These are phyloP conservation scores for Daldinia loculata DNA, from an alignment of 495 filamentous ascomycete species.

Conservation along the genomic window DNA sequence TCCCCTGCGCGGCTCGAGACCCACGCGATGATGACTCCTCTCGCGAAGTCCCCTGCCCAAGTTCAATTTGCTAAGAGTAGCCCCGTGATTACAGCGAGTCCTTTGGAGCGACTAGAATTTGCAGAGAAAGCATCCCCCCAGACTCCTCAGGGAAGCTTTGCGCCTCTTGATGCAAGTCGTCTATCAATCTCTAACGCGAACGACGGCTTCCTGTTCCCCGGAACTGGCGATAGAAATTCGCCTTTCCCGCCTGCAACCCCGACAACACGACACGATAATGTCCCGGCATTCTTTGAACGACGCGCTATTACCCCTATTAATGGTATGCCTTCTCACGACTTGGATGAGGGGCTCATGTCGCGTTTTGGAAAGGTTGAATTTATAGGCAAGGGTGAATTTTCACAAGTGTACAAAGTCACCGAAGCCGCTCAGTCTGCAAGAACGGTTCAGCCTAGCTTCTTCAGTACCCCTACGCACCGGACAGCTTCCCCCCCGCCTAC, in stretches of 20 bases:
- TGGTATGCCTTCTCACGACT: constrained; percentile 55
- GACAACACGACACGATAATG: constrained; percentile 68
- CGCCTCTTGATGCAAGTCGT: constrained; percentile 82
- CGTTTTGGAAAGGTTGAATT: constrained; percentile 80
- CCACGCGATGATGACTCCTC: constrained; percentile 44
- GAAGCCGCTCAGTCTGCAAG: constrained; percentile 42
- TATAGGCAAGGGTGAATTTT: constrained; percentile 90
- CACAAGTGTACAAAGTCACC: constrained; percentile 84
- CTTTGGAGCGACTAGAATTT: constrained; percentile 57
- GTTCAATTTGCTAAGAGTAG: constrained; percentile 57
- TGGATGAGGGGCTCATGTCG: constrained; percentile 72
- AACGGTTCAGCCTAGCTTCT: constrained; percentile 34
- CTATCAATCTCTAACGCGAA: constrained; percentile 72
- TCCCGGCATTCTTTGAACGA: constrained; percentile 34
- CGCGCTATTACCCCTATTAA: constrained; percentile 56
- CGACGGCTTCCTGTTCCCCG: constrained; percentile 50
- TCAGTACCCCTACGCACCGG: constrained; percentile 47
- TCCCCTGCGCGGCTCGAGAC: constrained; percentile 50
- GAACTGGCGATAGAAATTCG: constrained; percentile 40
- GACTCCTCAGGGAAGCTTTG: constrained; percentile 78
- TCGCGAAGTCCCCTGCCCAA: constrained; percentile 39
- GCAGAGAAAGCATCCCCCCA: constrained; percentile 69
- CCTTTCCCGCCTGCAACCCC: constrained; percentile 80
- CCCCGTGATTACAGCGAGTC: constrained; percentile 58
- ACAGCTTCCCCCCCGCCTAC: constrained; percentile 52